Evolutionary conservation across 164 flowering plant genomes (phyloP).

Genomic region (Warburgia ugandensis): DNA sequence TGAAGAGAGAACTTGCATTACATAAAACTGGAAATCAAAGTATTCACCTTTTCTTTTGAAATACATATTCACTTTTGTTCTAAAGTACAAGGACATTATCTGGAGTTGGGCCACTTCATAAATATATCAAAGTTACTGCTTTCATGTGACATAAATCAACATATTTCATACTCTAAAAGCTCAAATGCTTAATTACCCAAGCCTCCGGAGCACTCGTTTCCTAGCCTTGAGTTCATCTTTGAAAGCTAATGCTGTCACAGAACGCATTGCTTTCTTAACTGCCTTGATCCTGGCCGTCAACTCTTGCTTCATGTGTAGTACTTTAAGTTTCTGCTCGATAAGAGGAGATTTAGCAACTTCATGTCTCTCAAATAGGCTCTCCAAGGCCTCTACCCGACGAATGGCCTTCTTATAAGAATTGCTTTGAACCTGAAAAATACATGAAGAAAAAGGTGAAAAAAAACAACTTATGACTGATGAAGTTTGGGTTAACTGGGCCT

Average conservation of each 20-base stretch:
- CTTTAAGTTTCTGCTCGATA: slow-evolving; percentile 74
- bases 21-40: no score
- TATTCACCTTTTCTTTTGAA: no score
- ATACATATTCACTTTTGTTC: no score
- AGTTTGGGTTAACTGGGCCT: no score
- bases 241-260: slow-evolving; percentile 81
- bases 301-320: slow-evolving; percentile 69
- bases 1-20: no score
- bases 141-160: no score
- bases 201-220: slow-evolving; percentile 79
- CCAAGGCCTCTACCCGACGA: slow-evolving; percentile 83
- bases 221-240: slow-evolving; percentile 97
- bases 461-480: no score
- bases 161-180: no score
- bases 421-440: slow-evolving; percentile 57
- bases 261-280: slow-evolving; percentile 55
- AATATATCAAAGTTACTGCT: no score
- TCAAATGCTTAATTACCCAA: slow-evolving; percentile 49
- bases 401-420: slow-evolving; percentile 64
- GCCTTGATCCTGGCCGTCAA: slow-evolving; percentile 69
- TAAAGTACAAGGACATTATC: no score
- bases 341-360: slow-evolving; percentile 75
- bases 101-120: no score
- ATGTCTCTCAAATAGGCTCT: slow-evolving; percentile 72
- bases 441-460: not conserved